Base-by-base conservation (phyloP, 306 rosid species). In the Quercus robur region DNA sequence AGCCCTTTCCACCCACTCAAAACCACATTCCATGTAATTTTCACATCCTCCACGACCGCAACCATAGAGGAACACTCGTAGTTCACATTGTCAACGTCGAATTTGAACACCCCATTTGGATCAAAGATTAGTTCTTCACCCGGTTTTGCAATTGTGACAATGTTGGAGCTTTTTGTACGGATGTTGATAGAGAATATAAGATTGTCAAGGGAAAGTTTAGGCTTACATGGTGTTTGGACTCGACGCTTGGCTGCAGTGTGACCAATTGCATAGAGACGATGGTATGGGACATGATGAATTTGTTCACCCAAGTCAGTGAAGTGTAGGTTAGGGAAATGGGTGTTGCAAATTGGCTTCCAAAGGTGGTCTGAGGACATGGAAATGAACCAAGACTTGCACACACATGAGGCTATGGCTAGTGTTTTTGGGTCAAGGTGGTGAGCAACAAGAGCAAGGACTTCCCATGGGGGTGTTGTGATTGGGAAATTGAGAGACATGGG, bases 1-100 rank as follows among this genome's bases (percentile, higher is more conserved):
- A 88, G 82, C 74, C 83, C 92, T 80, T 59, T 75, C 95, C 97
- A 87, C 77, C 91, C 92, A 30, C 73, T 87, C 88, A 91, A 56
- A 15, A 87, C 78, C 72, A 93, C 88, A 44, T 85, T 87, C 97
- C 98, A 93, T 25, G 83, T 68, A 9, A 91, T 70, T 73, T 64
- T 91, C 85, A 90, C 84, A 55, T 77, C 85, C 55, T 79, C 86
- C 57, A 41, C 5, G 2, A 70, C 84, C 82, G 75, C 76, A 1
- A 6, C 49, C 51, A 26, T 56, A 2, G 13, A 4, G 0, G 5
- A 3, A 1, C 44, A 33, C 10, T 81, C 58, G 4, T 58, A 49
- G 7, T 20, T 30, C 1, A 87, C 58, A 0, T 56, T 62, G 0
- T 38, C 46, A 38, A 89, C n/a, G 5, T 81, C 81, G 33, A 89